Conservation (phyloP, 345 rosid genomes). For the Pugionium dolabratum region DNA sequence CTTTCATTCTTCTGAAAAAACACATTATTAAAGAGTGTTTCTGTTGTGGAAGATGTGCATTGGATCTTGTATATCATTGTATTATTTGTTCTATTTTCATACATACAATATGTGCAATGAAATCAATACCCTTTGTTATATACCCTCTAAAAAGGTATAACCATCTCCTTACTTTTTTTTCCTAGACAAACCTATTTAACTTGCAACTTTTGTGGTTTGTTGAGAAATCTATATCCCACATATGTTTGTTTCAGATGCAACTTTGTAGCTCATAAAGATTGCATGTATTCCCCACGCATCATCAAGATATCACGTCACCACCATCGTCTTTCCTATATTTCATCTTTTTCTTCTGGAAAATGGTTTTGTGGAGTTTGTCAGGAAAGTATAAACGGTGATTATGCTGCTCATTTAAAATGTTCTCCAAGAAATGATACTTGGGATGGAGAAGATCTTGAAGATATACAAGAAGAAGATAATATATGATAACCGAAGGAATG, state of each 20-base stretch:
- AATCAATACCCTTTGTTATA: background rate
- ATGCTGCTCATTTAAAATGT: slow-evolving; percentile 26
- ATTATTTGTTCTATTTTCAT: background rate
- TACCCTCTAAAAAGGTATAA: background rate
- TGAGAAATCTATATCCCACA: too few species aligned
- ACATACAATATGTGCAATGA: slow-evolving; percentile 10
- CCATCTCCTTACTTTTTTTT: background rate
- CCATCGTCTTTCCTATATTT: too few species aligned
- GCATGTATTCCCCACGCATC: too few species aligned
- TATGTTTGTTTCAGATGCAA: too few species aligned
- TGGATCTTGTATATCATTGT: background rate
- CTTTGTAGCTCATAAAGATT: too few species aligned
- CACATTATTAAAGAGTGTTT: background rate
- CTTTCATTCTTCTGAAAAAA: too few species aligned
- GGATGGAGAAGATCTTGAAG: slow-evolving; percentile 15
- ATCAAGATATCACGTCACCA: too few species aligned
- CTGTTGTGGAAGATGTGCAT: background rate
- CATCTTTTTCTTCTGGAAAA: too few species aligned
- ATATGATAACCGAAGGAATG: background rate
- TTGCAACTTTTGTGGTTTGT: too few species aligned
- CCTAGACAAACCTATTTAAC: background rate
- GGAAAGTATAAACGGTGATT: background rate
- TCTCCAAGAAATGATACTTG: slow-evolving; percentile 5
- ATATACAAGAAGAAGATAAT: background rate
- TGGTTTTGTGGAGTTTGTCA: too few species aligned